Conservation (phyloP, 345 rosid species). For the Rhodomyrtus tomentosa region DNA sequence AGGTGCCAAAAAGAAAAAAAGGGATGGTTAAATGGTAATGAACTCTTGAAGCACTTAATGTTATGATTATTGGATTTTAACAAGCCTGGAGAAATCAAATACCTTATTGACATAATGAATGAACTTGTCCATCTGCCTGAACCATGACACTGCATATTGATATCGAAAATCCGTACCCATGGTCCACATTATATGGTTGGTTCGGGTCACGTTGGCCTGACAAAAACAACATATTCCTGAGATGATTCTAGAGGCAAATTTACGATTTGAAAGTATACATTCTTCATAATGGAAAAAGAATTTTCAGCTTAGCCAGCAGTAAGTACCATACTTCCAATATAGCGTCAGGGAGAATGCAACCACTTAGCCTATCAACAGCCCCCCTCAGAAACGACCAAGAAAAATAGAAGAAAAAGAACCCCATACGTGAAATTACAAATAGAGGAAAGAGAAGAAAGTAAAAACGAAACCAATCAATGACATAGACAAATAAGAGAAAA, state of each 20-base stretch:
- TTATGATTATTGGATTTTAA: not conserved
- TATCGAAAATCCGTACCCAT: conserved; percentile 97
- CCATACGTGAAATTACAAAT: not conserved
- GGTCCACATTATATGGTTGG: conserved; percentile 88
- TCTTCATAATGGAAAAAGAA: not conserved
- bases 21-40: not conserved
- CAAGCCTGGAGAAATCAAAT: not conserved
- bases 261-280: not conserved
- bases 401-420: not conserved
- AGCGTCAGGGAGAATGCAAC: not conserved
- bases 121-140: conserved; percentile 94
- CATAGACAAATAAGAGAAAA: not conserved
- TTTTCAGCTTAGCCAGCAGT: not conserved
- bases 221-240: not conserved
- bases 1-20: not conserved
- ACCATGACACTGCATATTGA: conserved; percentile 93
- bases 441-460: not conserved
- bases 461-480: not conserved
- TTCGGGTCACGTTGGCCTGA: conserved; percentile 83
- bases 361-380: not conserved
- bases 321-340: not conserved
- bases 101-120: conserved; percentile 92
- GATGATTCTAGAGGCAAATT: not conserved
- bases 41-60: not conserved
- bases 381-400: not conserved